Percentiles rank a stretch among this genome's conserved stretches.
Conservation (phyloP, 805 yeast species). For the Zygoascus ofunaensis region DNA sequence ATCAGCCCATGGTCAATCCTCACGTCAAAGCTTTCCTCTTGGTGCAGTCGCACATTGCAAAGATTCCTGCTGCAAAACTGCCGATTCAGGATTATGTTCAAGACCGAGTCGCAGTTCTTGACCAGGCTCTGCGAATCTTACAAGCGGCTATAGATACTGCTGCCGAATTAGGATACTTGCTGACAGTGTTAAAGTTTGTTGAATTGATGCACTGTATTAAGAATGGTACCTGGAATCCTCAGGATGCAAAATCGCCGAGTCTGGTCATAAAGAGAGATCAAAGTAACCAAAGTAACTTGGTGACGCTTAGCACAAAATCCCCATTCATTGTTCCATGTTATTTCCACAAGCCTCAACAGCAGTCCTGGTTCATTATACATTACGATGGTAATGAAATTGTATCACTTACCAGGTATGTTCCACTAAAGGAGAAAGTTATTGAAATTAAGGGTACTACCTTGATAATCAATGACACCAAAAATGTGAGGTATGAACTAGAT, state of each 20-base stretch:
- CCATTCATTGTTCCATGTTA: constrained; percentile 40
- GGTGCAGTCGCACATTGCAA: constrained; percentile 61
- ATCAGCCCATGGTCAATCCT: constrained; percentile 67
- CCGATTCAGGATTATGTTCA: constrained; percentile 95
- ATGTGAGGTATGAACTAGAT: constrained; percentile 11
- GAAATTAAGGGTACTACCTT: background rate
- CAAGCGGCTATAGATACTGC: constrained; percentile 90
- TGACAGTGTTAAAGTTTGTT: constrained; percentile 53
- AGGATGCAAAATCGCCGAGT: constrained; percentile 33
- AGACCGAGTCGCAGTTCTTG: constrained; percentile 86
- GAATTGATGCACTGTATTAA: constrained; percentile 76
- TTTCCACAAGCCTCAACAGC: constrained; percentile 86
- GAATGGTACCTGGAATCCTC: constrained; percentile 64
- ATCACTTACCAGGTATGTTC: background rate
- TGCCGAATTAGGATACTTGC: constrained; percentile 67
- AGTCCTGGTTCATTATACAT: constrained; percentile 79
- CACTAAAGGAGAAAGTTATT: background rate
- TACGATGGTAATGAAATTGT: constrained; percentile 26
- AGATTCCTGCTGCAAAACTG: constrained; percentile 44
- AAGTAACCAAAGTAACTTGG: constrained; percentile 44
- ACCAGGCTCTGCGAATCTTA: constrained; percentile 85
- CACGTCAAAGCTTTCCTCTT: constrained; percentile 70
- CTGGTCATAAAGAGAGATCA: constrained; percentile 29
- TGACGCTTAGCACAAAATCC: constrained; percentile 56
- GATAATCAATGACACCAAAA: constrained; percentile 17